Evolutionary conservation across 306 rosid genomes (phyloP), one percentile per base, ranked within the genome.

Genomic region (Castanea sativa): DNA sequence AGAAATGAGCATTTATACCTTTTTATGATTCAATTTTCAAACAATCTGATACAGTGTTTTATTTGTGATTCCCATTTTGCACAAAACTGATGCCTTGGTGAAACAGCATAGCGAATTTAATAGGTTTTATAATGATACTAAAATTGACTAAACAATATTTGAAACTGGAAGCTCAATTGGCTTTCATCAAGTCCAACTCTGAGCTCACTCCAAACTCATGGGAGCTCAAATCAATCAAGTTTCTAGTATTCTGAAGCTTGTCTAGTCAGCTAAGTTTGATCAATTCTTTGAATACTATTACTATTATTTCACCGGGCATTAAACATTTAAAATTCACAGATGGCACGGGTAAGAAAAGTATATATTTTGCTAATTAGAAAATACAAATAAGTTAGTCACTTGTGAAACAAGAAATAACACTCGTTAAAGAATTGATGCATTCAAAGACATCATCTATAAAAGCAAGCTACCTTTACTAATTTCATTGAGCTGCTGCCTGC

Each of bases 401-500:
- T 16, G 33, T 8, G 20, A 16, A 65, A 65, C 49, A 65, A 65
- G 32, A 69, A 69, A 19, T 45, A 13, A 58, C 60, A 52, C 21
- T 30, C 3, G n/a, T 21, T 53, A 68, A 74, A 78, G 16, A 29
- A 27, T 53, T 15, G 23, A 58, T 16, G 18, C 16, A 52, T 70
- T 60, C 15, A 11, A 69, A 33, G 55, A 43, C 20, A 70, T 14
- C 32, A 33, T 67, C 71, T 19, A 12, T 33, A 1, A 11, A 71
- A n/a, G 30, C 41, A 77, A 80, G 43, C 70, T 85, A 86, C 88
- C 88, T 75, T 85, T 91, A 73, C 96, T 87, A 16, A 84, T 45
- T 87, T 88, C 88, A 63, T 74, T 79, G 45, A 91, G 91, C 76
- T 90, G 92, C 60, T 78, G 91, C 1, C 81, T 59, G 82, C 91